These are phyloP conservation scores for Viola pubescens DNA, from an alignment of 441 rosid genomes.

Conservation along the genomic window DNA sequence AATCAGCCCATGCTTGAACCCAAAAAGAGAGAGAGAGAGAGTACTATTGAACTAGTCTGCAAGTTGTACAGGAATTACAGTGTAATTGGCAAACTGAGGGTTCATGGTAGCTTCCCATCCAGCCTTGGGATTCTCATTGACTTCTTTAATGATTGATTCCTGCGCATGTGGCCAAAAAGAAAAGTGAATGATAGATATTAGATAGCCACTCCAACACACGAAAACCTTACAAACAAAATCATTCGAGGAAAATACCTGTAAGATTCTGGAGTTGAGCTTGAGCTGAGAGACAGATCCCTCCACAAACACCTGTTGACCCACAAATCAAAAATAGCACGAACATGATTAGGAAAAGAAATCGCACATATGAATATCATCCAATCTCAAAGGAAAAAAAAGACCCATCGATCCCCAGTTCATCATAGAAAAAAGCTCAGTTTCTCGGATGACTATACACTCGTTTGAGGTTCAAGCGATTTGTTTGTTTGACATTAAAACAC, in stretches of 20 bases:
- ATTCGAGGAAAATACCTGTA: conserved; percentile 38
- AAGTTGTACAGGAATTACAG: conserved; percentile 37
- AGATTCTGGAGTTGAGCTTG: conserved; percentile 58
- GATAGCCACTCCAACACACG: not conserved
- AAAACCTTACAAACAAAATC: not conserved
- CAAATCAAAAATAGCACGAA: not conserved
- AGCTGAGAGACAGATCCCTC: conserved; percentile 31
- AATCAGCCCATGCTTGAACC: not conserved
- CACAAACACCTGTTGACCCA: conserved; percentile 33
- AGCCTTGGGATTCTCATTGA: conserved; percentile 69
- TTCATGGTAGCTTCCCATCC: conserved; percentile 85
- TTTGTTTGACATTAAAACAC: no score
- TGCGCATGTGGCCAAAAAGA: conserved; percentile 18
- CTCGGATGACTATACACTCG: no score
- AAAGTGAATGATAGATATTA: conserved; percentile 9
- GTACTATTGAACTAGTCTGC: not conserved
- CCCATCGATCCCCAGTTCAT: no score
- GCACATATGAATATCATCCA: no score
- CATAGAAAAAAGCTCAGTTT: no score
- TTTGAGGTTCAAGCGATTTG: no score
- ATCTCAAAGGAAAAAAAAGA: no score
- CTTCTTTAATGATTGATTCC: conserved; percentile 60
- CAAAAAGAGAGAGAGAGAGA: not conserved
- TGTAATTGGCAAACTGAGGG: conserved; percentile 52
- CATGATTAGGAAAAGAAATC: no score